A percentile compares a stretch with the other conserved stretches of the same genome.
Evolutionary conservation across 108 stramenopile species (phyloP).

Genomic region (Nitzschia inconspicua): DNA sequence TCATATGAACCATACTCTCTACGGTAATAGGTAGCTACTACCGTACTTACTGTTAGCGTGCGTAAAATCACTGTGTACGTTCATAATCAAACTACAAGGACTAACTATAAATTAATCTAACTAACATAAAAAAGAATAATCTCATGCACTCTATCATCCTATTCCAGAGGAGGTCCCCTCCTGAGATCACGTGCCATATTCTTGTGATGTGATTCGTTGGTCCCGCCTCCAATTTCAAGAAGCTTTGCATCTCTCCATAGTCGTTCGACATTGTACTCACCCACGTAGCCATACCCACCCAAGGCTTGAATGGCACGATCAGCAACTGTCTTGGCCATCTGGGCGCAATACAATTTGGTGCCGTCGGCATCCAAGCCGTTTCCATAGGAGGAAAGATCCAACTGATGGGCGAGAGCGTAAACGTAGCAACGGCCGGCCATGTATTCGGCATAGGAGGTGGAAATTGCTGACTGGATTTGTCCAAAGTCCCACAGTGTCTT

Average conservation of each 20-base stretch:
- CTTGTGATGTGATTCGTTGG: slow-evolving; percentile 98
- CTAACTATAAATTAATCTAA: no score
- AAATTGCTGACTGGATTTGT: slow-evolving; percentile 92
- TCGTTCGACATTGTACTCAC: slow-evolving; percentile 95
- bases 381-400: slow-evolving; percentile 80
- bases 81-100: no score
- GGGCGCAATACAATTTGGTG: slow-evolving; percentile 94
- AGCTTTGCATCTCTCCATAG: slow-evolving; percentile 98
- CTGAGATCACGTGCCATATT: slow-evolving; percentile 90
- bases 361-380: slow-evolving; percentile 96
- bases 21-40: no score
- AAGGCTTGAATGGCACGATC: slow-evolving; percentile 98
- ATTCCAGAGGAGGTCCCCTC: slow-evolving; percentile 23
- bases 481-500: slow-evolving; percentile 83
- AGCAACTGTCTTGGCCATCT: slow-evolving; percentile 95
- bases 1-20: no score
- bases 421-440: slow-evolving; percentile 95
- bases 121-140: no score
- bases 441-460: slow-evolving; percentile 95
- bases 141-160: no score
- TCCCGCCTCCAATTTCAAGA: slow-evolving; percentile 99
- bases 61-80: no score
- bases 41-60: no score
- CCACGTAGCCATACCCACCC: slow-evolving; percentile 98
- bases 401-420: slow-evolving; percentile 77